phyloP scores from a whole-genome alignment of 2,329 filamentous ascomycete species.

The Arthrobotrys sinensis region DNA sequence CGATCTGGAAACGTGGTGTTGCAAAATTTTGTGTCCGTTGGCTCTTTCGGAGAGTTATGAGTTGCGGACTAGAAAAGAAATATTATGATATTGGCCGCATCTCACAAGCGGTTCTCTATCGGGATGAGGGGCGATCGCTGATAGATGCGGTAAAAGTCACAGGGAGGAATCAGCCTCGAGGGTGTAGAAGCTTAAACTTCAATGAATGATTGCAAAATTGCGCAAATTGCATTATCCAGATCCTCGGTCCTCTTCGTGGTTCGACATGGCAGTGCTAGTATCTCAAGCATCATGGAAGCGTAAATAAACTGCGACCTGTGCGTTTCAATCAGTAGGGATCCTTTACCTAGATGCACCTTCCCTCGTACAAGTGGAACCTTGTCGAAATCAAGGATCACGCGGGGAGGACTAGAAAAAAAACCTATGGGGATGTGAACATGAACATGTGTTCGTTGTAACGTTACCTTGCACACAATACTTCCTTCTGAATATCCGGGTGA shows the following conservation, averaged over 20 bases:
- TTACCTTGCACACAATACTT: constrained; percentile 58
- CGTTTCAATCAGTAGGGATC: constrained; percentile 38
- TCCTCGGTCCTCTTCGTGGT: constrained; percentile 40
- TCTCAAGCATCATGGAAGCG: constrained; percentile 37
- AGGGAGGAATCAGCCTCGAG: constrained; percentile 12
- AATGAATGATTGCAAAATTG: constrained; percentile 54
- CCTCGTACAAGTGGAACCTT: constrained; percentile 61
- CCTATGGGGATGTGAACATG: constrained; percentile 35
- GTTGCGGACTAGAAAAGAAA: constrained; percentile 47
- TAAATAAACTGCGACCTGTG: constrained; percentile 47
- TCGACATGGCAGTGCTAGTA: constrained; percentile 40
- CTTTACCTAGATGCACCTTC: constrained; percentile 50
- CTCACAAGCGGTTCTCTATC: constrained; percentile 23
- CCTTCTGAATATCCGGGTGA: constrained; percentile 62
- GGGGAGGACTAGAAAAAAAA: constrained; percentile 40
- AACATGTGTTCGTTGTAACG: constrained; percentile 61
- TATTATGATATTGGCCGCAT: constrained; percentile 40
- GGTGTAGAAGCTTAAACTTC: constrained; percentile 44
- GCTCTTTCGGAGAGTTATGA: constrained; percentile 59
- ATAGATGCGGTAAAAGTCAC: constrained; percentile 26
- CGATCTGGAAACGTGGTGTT: constrained; percentile 59
- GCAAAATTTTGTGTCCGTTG: constrained; percentile 61
- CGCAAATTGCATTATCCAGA: constrained; percentile 54
- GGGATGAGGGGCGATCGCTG: constrained; percentile 31
- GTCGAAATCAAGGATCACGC: constrained; percentile 61